Conservation (phyloP, 768 basidiomycete species). For the Punctularia strigosozonata region DNA sequence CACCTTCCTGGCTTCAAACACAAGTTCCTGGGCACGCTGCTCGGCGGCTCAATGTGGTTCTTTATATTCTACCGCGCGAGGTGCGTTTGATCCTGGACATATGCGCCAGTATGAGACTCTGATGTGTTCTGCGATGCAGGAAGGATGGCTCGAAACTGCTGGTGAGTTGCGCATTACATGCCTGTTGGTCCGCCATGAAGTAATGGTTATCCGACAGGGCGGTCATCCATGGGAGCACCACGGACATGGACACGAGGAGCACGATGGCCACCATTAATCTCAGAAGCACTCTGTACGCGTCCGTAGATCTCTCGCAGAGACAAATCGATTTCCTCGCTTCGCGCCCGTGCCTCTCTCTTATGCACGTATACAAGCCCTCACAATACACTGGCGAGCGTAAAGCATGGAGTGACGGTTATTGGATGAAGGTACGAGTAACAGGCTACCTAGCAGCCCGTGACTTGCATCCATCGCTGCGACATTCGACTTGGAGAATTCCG, state of each 20-base stretch:
- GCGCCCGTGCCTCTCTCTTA: no score
- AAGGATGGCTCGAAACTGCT: slow-evolving; percentile 25
- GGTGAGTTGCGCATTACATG: slow-evolving; percentile 13
- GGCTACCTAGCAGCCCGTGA: no score
- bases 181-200: no score
- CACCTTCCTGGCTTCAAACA: slow-evolving; percentile 73
- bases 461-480: no score
- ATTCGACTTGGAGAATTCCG: no score
- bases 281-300: no score
- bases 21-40: slow-evolving; percentile 68
- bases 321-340: no score
- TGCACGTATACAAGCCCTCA: no score
- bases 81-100: slow-evolving; percentile 33
- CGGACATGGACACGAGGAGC: slow-evolving; percentile 32
- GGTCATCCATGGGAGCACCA: slow-evolving; percentile 59
- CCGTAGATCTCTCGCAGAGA: no score
- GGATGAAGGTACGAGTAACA: no score
- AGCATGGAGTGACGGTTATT: no score
- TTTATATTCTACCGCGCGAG: slow-evolving; percentile 94
- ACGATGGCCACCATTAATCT: slow-evolving; percentile 29
- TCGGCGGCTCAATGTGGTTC: slow-evolving; percentile 97
- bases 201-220: background rate
- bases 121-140: slow-evolving; percentile 9
- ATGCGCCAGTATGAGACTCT: background rate
- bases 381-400: no score